Evolutionary conservation across 176 grass and related monocot species (phyloP).

Genomic region (Avena eriantha): DNA sequence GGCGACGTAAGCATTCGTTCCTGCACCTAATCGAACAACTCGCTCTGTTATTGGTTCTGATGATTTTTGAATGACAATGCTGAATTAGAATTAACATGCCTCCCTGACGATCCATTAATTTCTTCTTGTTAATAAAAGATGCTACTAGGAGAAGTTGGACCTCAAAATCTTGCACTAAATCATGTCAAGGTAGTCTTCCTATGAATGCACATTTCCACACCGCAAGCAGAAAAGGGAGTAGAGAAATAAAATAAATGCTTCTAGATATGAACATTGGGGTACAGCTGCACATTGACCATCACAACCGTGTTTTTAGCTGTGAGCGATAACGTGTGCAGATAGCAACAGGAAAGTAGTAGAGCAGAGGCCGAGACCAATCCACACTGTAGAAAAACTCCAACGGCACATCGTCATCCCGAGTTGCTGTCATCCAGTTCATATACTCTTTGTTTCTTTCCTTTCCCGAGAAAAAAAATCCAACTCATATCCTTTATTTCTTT

Average conservation of each 20-base stretch:
- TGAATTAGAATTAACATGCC: background rate
- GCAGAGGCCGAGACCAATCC: background rate
- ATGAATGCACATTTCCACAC: background rate
- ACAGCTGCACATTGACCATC: conserved; percentile 42
- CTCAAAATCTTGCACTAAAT: background rate
- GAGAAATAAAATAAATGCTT: background rate
- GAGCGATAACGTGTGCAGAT: conserved; percentile 7
- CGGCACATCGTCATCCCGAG: background rate
- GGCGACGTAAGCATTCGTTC: conserved; percentile 61
- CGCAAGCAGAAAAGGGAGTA: background rate
- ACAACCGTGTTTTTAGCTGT: background rate
- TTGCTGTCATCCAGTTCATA: conserved; percentile 30
- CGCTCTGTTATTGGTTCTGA: too few relatives aligned
- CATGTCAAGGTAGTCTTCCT: background rate
- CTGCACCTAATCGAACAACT: too few relatives aligned
- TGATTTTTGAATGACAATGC: too few relatives aligned
- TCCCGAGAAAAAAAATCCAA: background rate
- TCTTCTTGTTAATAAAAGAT: background rate
- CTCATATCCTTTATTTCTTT: background rate
- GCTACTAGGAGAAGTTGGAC: background rate
- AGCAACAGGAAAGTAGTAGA: conserved; percentile 17
- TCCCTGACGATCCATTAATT: background rate
- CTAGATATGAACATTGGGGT: background rate
- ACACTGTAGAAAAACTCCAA: conserved; percentile 29
- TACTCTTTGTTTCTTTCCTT: background rate